Evolutionary conservation across 371 early-diverging fungal species (phyloP), one percentile per base, ranked within the genome.

Genomic region (Apophysomyces variabilis): DNA sequence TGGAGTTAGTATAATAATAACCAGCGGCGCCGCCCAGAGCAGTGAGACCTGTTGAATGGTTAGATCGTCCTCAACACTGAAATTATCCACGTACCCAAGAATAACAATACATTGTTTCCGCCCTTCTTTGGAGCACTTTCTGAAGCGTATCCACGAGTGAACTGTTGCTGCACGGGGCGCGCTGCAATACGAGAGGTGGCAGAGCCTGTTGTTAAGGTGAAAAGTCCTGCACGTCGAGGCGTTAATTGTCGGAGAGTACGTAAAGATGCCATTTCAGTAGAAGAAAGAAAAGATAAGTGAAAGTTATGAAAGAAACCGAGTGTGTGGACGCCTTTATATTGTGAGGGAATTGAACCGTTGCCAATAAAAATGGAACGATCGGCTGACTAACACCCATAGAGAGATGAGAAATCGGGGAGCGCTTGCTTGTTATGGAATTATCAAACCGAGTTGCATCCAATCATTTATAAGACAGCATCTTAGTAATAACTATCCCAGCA

Each of bases 11-110:
- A 45, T 73, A 78, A 58, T 84, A 83, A 50, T 87, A 87, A 38
- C 85, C 87, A 58, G 75, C 84, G 36, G 75, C 83, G 38, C 79
- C 87, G 60, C 82, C 82, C 18, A 84, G 62, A 43, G 74, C 75
- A 32, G 78, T 80, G 46, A 85, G 66, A 58, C 82, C 76, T 76
- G 57, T 18, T 38, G 13, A 12, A 16, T 35, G 38, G 21, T 14
- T 35, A 38, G 26, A 35, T 57, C 16, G 37, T 58, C 5, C 9
- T 5, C 13, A 6, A 38, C 21, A 32, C 5, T 61, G 14, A 26
- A 26, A 46, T 8, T 58, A 21, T 16, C 32, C 6, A 41, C 57
- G 56, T 69, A 76, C 76, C 68, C 7, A 76, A 65, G 46, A 71
- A 70, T 2, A 65, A 32, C 18, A 70, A 57, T 44, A 59, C 43